Evolutionary conservation across 495 filamentous ascomycete species (phyloP).

Genomic region (Aspergillus egyptiacus): DNA sequence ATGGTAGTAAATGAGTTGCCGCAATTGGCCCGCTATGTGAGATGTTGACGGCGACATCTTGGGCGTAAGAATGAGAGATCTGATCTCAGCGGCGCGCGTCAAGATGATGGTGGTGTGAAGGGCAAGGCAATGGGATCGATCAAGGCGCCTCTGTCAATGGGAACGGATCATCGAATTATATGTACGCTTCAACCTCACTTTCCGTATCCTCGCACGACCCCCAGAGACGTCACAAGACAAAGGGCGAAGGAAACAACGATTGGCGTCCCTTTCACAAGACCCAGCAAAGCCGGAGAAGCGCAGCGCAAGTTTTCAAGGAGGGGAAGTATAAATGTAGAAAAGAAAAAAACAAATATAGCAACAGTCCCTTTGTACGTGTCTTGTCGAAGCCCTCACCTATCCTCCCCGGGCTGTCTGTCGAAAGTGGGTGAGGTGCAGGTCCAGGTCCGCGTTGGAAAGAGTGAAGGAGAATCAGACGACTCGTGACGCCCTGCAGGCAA

Average conservation of each 20-base stretch:
- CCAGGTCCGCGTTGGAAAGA: constrained; percentile 11
- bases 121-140: constrained; percentile 3
- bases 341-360: constrained; percentile 7
- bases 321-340: background rate
- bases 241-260: constrained; percentile 26
- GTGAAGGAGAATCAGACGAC: constrained; percentile 22
- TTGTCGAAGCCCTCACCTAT: background rate
- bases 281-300: constrained; percentile 10
- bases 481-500: constrained; percentile 21
- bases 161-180: too few species aligned
- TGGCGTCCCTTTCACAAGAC: constrained; percentile 13
- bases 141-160: too few species aligned
- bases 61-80: constrained; percentile 9
- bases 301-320: constrained; percentile 5
- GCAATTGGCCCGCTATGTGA: constrained; percentile 66
- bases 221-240: constrained; percentile 9
- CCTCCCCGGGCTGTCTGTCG: background rate
- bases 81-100: background rate
- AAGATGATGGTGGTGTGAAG: constrained; percentile 8
- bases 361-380: background rate
- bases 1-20: constrained; percentile 84
- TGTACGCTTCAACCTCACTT: too few species aligned
- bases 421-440: constrained; percentile 9
- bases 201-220: background rate
- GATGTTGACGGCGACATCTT: constrained; percentile 66